A percentile compares a stretch with the other conserved stretches of the same genome.
These are phyloP conservation scores for Mycosphaerelloides madeirae DNA, from an alignment of 2,329 filamentous ascomycete species.

Conservation along the genomic window DNA sequence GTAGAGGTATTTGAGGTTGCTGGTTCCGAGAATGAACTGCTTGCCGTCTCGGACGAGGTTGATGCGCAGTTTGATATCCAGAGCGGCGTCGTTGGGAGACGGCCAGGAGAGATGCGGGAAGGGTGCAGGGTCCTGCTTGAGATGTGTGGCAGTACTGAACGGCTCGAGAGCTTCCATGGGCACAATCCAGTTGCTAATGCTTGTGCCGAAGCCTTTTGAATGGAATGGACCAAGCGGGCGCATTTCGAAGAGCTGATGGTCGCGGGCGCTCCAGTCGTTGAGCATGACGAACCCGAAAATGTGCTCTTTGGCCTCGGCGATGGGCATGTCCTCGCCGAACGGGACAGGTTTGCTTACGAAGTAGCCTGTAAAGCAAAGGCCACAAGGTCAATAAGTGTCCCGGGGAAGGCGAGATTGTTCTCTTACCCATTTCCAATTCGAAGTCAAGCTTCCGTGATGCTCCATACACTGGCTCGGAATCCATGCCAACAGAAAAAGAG, in stretches of 20 bases:
- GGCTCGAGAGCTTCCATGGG: slow-evolving; percentile 54
- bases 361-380: slow-evolving; percentile 21
- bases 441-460: slow-evolving; percentile 43
- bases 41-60: slow-evolving; percentile 25
- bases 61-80: slow-evolving; percentile 31
- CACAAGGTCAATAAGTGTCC: too few species aligned
- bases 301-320: slow-evolving; percentile 46
- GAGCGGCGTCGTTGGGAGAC: slow-evolving; percentile 17
- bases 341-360: slow-evolving; percentile 41
- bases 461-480: slow-evolving; percentile 38
- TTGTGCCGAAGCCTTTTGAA: slow-evolving; percentile 57
- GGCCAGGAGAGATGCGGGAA: slow-evolving; percentile 28
- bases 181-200: slow-evolving; percentile 59
- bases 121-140: slow-evolving; percentile 26
- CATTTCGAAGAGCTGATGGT: slow-evolving; percentile 61
- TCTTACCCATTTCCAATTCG: slow-evolving; percentile 43
- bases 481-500: slow-evolving; percentile 23
- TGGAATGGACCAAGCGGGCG: slow-evolving; percentile 57
- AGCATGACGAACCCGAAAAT: slow-evolving; percentile 60
- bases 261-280: slow-evolving; percentile 57
- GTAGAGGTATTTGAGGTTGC: slow-evolving; percentile 38
- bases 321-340: slow-evolving; percentile 36
- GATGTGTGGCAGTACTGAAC: slow-evolving; percentile 26
- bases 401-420: too few species aligned
- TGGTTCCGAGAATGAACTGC: slow-evolving; percentile 20